Evolutionary conservation across 148 eudicot genomes (phyloP), one percentile per base, ranked within the genome.

Genomic region (Fagopyrum homotropicum): DNA sequence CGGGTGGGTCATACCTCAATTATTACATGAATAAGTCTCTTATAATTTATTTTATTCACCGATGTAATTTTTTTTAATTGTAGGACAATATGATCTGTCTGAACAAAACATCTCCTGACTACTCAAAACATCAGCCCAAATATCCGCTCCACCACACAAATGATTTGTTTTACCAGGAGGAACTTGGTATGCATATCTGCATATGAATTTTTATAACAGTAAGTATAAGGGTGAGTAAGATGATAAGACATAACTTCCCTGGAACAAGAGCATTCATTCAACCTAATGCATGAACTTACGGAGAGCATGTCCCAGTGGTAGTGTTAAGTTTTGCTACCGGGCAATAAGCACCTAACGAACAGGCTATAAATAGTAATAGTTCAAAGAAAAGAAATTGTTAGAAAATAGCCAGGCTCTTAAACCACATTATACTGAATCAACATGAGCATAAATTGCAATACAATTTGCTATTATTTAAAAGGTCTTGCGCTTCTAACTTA

Each of bases 21-120:
- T n/a, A n/a, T n/a, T n/a, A n/a, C n/a, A n/a, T n/a, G n/a, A n/a
- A n/a, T n/a, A n/a, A n/a, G n/a, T n/a, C n/a, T n/a, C n/a, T n/a
- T n/a, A n/a, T n/a, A n/a, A n/a, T n/a, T n/a, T n/a, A n/a, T n/a
- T n/a, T n/a, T n/a, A n/a, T n/a, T n/a, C n/a, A n/a, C n/a, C n/a
- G n/a, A n/a, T n/a, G n/a, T n/a, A n/a, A 76, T 80, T 45, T 83
- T 82, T 83, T 73, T 86, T 45, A 22, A 79, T 81, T 50, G 90
- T 90, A 19, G 99, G 96, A 82, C 99, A 95, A 73, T 84, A 92
- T 75, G 90, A 88, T 19, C 99, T 97, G 44, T 94, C 91, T 72
- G 89, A 73, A 77, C 99, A 95, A 76, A 95, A 95, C 45, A 83
- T 30, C 74, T 95, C 91, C 12, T 77, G 79, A 79, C 90, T 83